Evolutionary conservation across 2,329 filamentous ascomycete genomes (phyloP).

Genomic region (Botrytis pseudocinerea): DNA sequence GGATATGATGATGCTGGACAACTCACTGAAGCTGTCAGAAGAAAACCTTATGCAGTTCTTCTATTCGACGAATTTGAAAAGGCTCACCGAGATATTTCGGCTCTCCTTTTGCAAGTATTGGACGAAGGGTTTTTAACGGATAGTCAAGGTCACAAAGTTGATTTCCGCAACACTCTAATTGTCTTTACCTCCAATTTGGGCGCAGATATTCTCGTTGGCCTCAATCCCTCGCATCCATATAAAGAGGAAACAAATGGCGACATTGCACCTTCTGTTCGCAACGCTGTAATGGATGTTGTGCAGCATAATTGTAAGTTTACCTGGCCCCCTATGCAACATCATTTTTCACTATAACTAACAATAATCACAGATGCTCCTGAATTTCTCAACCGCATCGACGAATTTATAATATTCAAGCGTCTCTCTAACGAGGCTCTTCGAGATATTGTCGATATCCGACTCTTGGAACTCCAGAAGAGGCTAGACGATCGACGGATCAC

Average conservation of each 20-base stretch:
- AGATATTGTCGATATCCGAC: conserved; percentile 90
- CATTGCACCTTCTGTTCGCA: conserved; percentile 71
- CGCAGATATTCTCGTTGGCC: conserved; percentile 83
- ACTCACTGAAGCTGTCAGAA: conserved; percentile 88
- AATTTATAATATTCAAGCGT: conserved; percentile 94
- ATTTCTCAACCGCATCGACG: conserved; percentile 94
- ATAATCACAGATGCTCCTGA: conserved; percentile 68
- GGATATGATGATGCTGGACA: conserved; percentile 97
- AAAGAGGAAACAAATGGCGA: conserved; percentile 64
- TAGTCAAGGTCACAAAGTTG: conserved; percentile 92
- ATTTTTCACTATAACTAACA: conserved; percentile 10
- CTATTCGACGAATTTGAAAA: conserved; percentile 98
- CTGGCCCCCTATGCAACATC: conserved; percentile 36
- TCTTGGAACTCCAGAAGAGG: conserved; percentile 78
- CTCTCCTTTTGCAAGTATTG: conserved; percentile 86
- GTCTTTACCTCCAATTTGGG: conserved; percentile 95
- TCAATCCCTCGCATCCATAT: conserved; percentile 64
- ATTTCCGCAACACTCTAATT: conserved; percentile 95
- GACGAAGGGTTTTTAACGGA: conserved; percentile 97
- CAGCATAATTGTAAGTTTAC: conserved; percentile 51
- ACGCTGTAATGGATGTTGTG: conserved; percentile 87
- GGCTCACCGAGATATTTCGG: conserved; percentile 91
- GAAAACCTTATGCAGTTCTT: conserved; percentile 93
- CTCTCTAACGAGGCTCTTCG: conserved; percentile 75
- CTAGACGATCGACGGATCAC: conserved; percentile 84